Evolutionary conservation across 1,139 yeast genomes (phyloP), one percentile per base, ranked within the genome.

Genomic region (Candida freyschussii): DNA sequence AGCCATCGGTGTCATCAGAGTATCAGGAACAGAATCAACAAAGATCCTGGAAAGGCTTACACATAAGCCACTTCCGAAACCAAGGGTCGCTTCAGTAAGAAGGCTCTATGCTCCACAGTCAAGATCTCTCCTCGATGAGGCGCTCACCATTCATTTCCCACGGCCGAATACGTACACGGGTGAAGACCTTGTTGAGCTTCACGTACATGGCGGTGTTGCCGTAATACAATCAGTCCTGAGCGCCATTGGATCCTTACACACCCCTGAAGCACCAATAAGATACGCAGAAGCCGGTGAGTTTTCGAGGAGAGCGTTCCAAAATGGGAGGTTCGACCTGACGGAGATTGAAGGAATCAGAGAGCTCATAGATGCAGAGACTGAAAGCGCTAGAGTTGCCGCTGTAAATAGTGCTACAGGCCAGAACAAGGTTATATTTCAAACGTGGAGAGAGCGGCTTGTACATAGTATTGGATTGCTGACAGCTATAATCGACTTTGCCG

Each of bases 221-320:
- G 86, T 91, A 2, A 72, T 85, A 1, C 67, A 69, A 33, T 70
- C 87, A 0, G 83, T 89, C 0, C 50, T 89, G 27, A 62, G 63
- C 12, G 76, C 94, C 0, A 77, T 91, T n/a, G 64, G 61, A 34
- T 39, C 46, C 1, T 49, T 78, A 9, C 83, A 79, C 47, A 41
- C 36, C 3, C 49, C 48, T 7, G 65, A 63, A 0, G 46, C 57
- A 2, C 61, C 69, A 10, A 74, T 89, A 7, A 56, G 97, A 34
- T 78, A 81, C 53, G 98, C 99, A 0, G 91, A 83, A 50, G 78
- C 85, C 6, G 99, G 98, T 5, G 98, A 93, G 57, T 93, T 93
- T 52, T 82, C 96, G 0, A 69, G 67, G 45, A 67, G 95, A 26
- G 96, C 96, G 0, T 85, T 83, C 49, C 59, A 75, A 33, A 84